A percentile compares a stretch with the other conserved stretches of the same genome.
phyloP scores from a whole-genome alignment of 2,329 filamentous ascomycete genomes.

The Didymellaceae sp. region DNA sequence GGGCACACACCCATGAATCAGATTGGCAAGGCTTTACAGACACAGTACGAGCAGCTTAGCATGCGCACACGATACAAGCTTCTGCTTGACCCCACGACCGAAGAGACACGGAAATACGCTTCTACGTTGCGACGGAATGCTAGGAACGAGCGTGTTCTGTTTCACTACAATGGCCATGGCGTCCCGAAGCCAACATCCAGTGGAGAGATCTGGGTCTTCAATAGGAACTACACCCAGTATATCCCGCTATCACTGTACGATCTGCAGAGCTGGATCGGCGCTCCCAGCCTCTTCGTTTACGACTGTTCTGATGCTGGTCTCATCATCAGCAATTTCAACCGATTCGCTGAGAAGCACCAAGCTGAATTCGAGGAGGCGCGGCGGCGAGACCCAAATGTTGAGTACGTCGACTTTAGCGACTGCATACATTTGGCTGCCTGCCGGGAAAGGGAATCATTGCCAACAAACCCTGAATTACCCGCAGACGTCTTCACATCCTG shows the following conservation, averaged over 20 bases:
- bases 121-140: slow-evolving; percentile 88
- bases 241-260: slow-evolving; percentile 97
- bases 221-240: slow-evolving; percentile 98
- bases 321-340: slow-evolving; percentile 92
- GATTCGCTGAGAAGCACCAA: slow-evolving; percentile 94
- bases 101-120: slow-evolving; percentile 97
- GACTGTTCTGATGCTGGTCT: slow-evolving; percentile 97
- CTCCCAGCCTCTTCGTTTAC: slow-evolving; percentile 95
- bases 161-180: slow-evolving; percentile 98
- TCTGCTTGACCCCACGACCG: slow-evolving; percentile 92
- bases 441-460: slow-evolving; percentile 86
- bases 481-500: slow-evolving; percentile 97
- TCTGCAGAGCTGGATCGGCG: slow-evolving; percentile 92
- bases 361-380: slow-evolving; percentile 81
- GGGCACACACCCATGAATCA: slow-evolving; percentile 84
- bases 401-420: slow-evolving; percentile 73
- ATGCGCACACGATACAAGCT: slow-evolving; percentile 97
- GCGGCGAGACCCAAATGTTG: slow-evolving; percentile 74
- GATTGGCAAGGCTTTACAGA: slow-evolving; percentile 94
- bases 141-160: slow-evolving; percentile 93
- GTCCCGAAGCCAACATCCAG: slow-evolving; percentile 95
- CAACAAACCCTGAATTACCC: slow-evolving; percentile 90
- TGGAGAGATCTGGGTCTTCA: slow-evolving; percentile 99
- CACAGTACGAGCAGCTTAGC: slow-evolving; percentile 94
- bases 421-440: slow-evolving; percentile 94